Evolutionary conservation across 83 land plant species (phyloP).

Genomic region (Picea abies): DNA sequence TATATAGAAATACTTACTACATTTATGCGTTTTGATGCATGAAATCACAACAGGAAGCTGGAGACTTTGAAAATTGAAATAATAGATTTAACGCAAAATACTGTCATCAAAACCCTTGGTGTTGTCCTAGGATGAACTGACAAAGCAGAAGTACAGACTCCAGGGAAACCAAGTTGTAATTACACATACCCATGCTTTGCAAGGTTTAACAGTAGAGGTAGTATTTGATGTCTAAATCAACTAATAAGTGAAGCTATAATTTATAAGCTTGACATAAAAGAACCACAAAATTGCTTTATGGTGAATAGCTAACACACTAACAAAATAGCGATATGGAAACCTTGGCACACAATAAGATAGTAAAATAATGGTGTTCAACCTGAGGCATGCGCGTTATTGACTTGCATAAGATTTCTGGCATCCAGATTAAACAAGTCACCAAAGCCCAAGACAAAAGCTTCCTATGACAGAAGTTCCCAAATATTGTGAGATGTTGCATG

Average conservation of each 20-base stretch:
- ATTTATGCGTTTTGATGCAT: neutral
- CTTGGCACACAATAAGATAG: neutral
- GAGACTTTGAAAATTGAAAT: neutral
- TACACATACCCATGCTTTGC: neutral
- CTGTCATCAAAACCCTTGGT: neutral
- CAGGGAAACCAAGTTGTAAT: neutral
- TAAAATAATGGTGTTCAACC: conserved; percentile 22
- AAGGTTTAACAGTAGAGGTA: neutral
- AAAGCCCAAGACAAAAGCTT: conserved; percentile 97
- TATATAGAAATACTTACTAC: neutral
- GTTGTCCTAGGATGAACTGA: neutral
- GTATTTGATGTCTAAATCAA: neutral
- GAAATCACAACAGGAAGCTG: neutral
- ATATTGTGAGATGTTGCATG: neutral
- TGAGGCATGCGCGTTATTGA: conserved; percentile 38
- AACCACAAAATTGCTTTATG: neutral
- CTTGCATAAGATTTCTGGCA: conserved; percentile 75
- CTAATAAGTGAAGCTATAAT: neutral
- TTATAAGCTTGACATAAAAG: neutral
- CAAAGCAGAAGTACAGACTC: neutral
- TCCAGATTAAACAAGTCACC: conserved; percentile 78
- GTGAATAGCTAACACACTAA: neutral
- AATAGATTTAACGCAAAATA: neutral
- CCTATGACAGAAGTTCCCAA: conserved; percentile 34
- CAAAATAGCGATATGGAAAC: neutral